These are phyloP conservation scores for Aspergillus wentii DNA, from an alignment of 495 filamentous ascomycete genomes.

Conservation along the genomic window DNA sequence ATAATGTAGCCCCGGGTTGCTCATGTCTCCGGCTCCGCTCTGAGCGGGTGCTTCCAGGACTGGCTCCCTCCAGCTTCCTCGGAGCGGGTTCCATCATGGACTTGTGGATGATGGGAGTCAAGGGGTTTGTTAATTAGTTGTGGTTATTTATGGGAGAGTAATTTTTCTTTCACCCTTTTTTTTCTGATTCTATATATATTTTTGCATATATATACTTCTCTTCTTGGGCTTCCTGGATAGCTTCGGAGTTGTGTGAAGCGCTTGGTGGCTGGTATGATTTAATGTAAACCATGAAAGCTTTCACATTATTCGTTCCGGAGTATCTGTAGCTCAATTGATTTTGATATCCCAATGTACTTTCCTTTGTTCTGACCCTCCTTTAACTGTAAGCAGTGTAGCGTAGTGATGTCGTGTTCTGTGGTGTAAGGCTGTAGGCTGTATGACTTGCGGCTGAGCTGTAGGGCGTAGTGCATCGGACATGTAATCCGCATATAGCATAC, in stretches of 20 bases:
- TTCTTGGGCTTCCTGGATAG: slow-evolving; percentile 35
- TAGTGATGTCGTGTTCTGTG: no score
- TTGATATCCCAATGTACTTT: no score
- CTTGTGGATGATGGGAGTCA: slow-evolving; percentile 7
- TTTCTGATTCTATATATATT: slow-evolving; percentile 25
- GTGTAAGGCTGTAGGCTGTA: no score
- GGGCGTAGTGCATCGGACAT: no score
- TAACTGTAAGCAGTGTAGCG: no score
- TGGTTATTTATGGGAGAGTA: slow-evolving; percentile 16
- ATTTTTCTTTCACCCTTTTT: slow-evolving; percentile 25
- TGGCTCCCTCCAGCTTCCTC: background rate
- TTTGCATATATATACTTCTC: no score
- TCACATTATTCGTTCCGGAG: no score
- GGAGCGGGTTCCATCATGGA: background rate
- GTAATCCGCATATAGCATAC: no score
- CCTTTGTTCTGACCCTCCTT: no score
- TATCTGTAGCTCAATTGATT: no score
- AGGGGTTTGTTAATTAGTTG: slow-evolving; percentile 17
- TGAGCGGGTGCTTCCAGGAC: slow-evolving; percentile 1
- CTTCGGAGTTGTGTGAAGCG: slow-evolving; percentile 39
- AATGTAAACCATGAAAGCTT: slow-evolving; percentile 46
- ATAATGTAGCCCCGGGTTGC: slow-evolving; percentile 18
- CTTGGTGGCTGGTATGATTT: slow-evolving; percentile 42
- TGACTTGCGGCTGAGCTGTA: no score
- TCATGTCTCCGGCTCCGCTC: slow-evolving; percentile 12